These are phyloP conservation scores for Boletus rubropictus DNA, from an alignment of 768 basidiomycete species.

Conservation along the genomic window DNA sequence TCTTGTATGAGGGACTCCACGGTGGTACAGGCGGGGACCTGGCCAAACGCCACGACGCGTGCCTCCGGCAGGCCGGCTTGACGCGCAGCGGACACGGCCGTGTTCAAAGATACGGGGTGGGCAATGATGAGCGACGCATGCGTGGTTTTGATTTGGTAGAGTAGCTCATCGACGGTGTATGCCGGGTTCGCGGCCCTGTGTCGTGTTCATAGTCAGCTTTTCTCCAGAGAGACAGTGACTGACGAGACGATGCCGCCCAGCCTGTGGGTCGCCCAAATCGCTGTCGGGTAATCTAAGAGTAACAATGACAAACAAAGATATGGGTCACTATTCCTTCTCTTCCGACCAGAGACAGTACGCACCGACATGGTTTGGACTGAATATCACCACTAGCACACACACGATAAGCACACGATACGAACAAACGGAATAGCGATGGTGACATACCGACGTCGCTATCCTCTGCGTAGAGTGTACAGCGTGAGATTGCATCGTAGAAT, in stretches of 20 bases:
- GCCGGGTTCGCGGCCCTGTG: conserved; percentile 32
- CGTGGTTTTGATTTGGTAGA: conserved; percentile 29
- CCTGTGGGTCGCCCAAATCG: conserved; percentile 55
- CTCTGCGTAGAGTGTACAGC: conserved; percentile 31
- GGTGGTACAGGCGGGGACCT: conserved; percentile 20
- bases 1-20: conserved; percentile 48
- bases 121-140: conserved; percentile 28
- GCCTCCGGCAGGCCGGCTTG: conserved; percentile 27
- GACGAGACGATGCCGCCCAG: conserved; percentile 57
- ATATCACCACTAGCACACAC: conserved; percentile 45
- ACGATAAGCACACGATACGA: conserved; percentile 1
- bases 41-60: conserved; percentile 27
- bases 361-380: conserved; percentile 64
- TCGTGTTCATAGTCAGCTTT: not conserved
- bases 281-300: conserved; percentile 46
- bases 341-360: conserved; percentile 7
- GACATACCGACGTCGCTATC: conserved; percentile 48
- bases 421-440: not conserved
- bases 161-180: conserved; percentile 30
- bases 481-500: not conserved
- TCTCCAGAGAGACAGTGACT: conserved; percentile 11
- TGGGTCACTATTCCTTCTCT: too few species aligned
- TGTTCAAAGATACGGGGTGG: conserved; percentile 24
- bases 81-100: conserved; percentile 28
- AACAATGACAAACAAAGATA: not conserved